phyloP scores from a whole-genome alignment of 108 stramenopile species.

The Cyclostephanos tholiformis region DNA sequence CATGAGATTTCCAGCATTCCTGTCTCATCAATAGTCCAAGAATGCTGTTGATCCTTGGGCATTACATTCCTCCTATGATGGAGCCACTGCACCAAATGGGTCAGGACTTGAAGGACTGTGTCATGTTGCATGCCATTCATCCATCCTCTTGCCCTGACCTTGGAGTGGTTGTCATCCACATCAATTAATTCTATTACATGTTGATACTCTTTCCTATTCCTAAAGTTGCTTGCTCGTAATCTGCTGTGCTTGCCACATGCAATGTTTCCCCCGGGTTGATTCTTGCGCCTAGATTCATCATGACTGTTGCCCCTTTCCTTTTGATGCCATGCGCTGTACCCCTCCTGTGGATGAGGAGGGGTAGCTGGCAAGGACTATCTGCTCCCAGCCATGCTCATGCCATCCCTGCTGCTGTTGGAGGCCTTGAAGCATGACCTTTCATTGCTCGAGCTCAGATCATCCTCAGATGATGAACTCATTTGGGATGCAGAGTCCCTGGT shows the following conservation, averaged over 20 bases:
- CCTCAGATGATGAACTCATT: too few relatives aligned
- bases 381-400: slow-evolving; percentile 1
- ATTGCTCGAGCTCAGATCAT: too few relatives aligned
- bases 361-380: background rate
- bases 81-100: background rate
- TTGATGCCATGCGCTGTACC: slow-evolving; percentile 4
- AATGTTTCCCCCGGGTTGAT: background rate
- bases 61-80: too few relatives aligned
- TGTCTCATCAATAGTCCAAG: background rate
- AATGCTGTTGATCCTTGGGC: too few relatives aligned
- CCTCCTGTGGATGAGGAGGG: too few relatives aligned
- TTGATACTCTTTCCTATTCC: too few relatives aligned
- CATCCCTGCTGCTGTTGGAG: too few relatives aligned
- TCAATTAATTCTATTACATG: too few relatives aligned
- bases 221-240: background rate
- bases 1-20: background rate
- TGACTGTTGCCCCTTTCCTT: background rate
- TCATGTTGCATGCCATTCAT: too few relatives aligned
- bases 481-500: slow-evolving; percentile 1
- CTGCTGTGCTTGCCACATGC: background rate
- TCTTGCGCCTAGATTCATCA: background rate
- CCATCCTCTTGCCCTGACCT: too few relatives aligned
- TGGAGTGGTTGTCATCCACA: too few relatives aligned
- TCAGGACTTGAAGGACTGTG: too few relatives aligned
- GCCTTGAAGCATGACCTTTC: background rate